Evolutionary conservation across 495 filamentous ascomycete genomes (phyloP).

Genomic region (Daldinia bambusicola): DNA sequence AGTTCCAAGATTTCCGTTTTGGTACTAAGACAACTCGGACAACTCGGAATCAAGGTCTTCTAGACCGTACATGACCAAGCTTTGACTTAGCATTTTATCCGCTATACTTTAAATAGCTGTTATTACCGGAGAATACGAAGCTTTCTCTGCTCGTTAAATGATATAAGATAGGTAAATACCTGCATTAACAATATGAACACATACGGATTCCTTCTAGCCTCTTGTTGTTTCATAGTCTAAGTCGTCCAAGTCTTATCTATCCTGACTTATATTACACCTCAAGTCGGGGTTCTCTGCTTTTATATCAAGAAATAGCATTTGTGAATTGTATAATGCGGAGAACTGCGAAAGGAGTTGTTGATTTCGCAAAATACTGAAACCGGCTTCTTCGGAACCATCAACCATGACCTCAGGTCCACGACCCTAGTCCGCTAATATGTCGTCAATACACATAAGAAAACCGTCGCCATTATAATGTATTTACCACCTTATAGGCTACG

Average conservation of each 20-base stretch:
- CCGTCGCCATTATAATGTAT: neutral
- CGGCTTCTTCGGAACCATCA: no score
- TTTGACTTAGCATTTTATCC: slow-evolving; percentile 8
- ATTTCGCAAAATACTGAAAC: no score
- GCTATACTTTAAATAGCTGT: no score
- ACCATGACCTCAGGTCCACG: no score
- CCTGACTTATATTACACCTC: no score
- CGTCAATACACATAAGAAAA: neutral
- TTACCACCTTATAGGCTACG: neutral
- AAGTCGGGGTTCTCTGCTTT: neutral
- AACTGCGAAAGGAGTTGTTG: no score
- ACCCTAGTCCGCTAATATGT: no score
- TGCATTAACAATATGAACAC: no score
- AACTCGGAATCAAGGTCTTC: slow-evolving; percentile 17
- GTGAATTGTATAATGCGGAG: no score
- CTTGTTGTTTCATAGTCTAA: no score
- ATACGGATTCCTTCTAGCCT: no score
- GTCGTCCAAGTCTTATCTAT: no score
- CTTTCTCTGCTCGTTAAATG: neutral
- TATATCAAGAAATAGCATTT: neutral
- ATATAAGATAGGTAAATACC: neutral
- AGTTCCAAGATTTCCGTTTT: slow-evolving; percentile 40
- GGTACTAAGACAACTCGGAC: slow-evolving; percentile 25
- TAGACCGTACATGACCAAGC: slow-evolving; percentile 15
- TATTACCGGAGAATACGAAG: neutral